phyloP scores from a whole-genome alignment of 208 protist genomes.

The Trypanosoma mega region DNA sequence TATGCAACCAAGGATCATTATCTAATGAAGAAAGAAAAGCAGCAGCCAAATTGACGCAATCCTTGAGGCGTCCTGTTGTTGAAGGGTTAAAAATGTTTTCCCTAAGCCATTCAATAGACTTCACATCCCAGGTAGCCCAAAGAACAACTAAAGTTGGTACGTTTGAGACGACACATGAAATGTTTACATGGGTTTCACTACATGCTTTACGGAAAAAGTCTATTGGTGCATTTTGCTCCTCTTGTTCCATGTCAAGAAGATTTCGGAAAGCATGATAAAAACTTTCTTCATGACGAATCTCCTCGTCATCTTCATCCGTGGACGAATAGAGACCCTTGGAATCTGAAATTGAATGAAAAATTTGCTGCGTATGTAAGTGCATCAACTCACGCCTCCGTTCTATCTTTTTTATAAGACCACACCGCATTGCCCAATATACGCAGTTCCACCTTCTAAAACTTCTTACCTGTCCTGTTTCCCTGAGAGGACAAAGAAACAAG shows the following conservation, averaged over 20 bases:
- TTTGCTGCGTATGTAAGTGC: conserved; percentile 46
- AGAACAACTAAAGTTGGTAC: conserved; percentile 74
- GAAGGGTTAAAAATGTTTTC: conserved; percentile 59
- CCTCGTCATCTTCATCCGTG: neutral
- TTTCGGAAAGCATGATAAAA: conserved; percentile 34
- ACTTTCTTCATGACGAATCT: conserved; percentile 16
- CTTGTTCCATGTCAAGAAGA: conserved; percentile 28
- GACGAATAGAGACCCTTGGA: neutral
- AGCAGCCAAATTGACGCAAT: conserved; percentile 19
- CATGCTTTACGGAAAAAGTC: conserved; percentile 46
- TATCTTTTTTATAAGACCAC: conserved; percentile 65
- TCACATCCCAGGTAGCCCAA: conserved; percentile 64
- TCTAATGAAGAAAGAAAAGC: conserved; percentile 32
- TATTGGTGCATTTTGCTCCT: conserved; percentile 33
- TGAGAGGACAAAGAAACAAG: conserved; percentile 58
- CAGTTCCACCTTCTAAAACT: conserved; percentile 58
- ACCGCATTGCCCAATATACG: conserved; percentile 66
- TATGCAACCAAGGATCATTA: conserved; percentile 68
- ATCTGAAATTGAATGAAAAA: conserved; percentile 35
- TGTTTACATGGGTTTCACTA: conserved; percentile 54
- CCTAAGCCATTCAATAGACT: conserved; percentile 61
- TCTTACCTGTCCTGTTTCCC: conserved; percentile 36
- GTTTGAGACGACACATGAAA: conserved; percentile 47
- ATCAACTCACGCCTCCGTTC: conserved; percentile 51
- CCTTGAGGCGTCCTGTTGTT: conserved; percentile 18